Evolutionary conservation across 257 asterid species (phyloP).

Genomic region (Verbena officinalis): DNA sequence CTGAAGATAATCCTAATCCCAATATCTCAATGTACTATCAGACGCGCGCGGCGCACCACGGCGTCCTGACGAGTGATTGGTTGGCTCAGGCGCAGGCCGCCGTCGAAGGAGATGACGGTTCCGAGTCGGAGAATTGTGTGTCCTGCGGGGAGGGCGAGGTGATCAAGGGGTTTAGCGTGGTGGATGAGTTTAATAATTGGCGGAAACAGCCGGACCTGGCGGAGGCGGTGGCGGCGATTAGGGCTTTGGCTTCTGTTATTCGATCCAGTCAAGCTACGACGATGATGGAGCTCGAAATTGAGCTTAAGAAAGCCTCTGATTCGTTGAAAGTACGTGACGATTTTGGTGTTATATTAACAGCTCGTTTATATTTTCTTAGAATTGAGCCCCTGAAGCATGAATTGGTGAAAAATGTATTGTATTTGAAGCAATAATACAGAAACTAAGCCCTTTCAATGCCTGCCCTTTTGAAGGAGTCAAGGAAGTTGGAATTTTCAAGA

Average conservation of each 20-base stretch:
- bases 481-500: neutral
- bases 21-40: constrained; percentile 77
- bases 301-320: constrained; percentile 86
- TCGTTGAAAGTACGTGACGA: constrained; percentile 64
- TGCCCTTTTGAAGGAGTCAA: neutral
- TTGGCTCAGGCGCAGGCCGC: constrained; percentile 90
- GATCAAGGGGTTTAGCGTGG: constrained; percentile 54
- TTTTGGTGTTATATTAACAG: neutral
- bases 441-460: neutral
- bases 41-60: constrained; percentile 91
- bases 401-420: neutral
- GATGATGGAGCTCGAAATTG: constrained; percentile 94
- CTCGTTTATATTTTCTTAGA: neutral
- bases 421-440: neutral
- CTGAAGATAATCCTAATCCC: constrained; percentile 51
- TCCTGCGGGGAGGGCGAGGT: constrained; percentile 39
- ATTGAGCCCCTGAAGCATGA: neutral
- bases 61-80: constrained; percentile 93
- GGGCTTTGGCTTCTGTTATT: constrained; percentile 93
- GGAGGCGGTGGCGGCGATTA: constrained; percentile 96
- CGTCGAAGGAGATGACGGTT: constrained; percentile 48
- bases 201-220: constrained; percentile 91
- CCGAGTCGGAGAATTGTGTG: constrained; percentile 33
- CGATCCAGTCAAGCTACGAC: constrained; percentile 85
- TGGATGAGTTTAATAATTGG: constrained; percentile 86